phyloP scores from a whole-genome alignment of 805 yeast genomes.

The Myxozyma monticola region DNA sequence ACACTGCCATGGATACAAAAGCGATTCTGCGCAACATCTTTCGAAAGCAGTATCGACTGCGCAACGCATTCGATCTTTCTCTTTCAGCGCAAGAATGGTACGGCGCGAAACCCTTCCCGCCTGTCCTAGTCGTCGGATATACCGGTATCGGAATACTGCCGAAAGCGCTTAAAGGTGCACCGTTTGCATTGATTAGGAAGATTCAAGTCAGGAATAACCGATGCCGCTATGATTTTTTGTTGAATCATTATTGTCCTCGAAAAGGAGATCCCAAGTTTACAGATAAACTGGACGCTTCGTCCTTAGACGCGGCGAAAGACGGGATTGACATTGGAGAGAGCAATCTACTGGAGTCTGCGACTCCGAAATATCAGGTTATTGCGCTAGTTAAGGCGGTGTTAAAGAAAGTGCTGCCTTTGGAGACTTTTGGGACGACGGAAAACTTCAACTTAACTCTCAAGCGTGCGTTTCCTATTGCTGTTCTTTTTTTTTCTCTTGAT shows the following conservation, averaged over 20 bases:
- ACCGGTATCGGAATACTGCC: constrained; percentile 4
- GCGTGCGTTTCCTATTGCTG: constrained; percentile 1
- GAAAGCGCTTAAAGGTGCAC: constrained; percentile 10
- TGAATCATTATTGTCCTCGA: constrained; percentile 22
- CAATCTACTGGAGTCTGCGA: not conserved
- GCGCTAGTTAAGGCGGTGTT: constrained; percentile 12
- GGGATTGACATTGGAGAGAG: no score
- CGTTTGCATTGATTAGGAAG: constrained; percentile 11
- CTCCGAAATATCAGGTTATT: constrained; percentile 6
- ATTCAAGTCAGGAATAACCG: constrained; percentile 7
- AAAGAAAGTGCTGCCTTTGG: constrained; percentile 9
- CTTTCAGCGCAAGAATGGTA: no score
- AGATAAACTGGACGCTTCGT: no score
- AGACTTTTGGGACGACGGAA: constrained; percentile 7
- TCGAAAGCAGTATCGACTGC: constrained; percentile 13
- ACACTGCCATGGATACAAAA: constrained; percentile 10
- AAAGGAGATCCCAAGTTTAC: no score
- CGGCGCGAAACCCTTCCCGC: no score
- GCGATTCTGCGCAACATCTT: constrained; percentile 12
- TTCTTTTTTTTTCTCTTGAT: not conserved
- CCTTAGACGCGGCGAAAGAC: no score
- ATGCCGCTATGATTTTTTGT: constrained; percentile 5
- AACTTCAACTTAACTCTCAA: constrained; percentile 2
- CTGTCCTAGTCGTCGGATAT: not conserved
- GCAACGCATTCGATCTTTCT: constrained; percentile 6